Conservation (phyloP, 2,329 filamentous ascomycete species). For the Botrytis aclada region DNA sequence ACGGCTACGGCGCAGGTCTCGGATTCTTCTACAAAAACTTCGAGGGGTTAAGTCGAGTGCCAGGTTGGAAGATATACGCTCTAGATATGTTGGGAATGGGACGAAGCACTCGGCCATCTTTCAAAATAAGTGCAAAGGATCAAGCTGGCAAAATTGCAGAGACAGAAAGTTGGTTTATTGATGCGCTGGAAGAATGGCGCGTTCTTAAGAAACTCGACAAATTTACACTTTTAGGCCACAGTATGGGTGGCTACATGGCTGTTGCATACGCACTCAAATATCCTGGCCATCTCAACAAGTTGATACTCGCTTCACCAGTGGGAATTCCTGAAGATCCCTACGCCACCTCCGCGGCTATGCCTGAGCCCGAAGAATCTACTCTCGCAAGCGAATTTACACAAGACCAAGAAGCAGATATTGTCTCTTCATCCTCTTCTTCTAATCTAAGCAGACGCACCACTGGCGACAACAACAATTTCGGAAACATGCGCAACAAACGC, state of each 20-base stretch:
- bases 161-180: constrained; percentile 93
- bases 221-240: constrained; percentile 92
- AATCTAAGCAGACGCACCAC: constrained; percentile 27
- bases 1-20: constrained; percentile 92
- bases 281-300: constrained; percentile 88
- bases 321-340: constrained; percentile 94
- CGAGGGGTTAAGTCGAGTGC: constrained; percentile 73
- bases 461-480: constrained; percentile 49
- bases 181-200: constrained; percentile 95
- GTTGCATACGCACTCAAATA: constrained; percentile 96
- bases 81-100: constrained; percentile 97
- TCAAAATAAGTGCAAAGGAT: constrained; percentile 81
- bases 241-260: constrained; percentile 89
- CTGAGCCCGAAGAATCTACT: constrained; percentile 70
- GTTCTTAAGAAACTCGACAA: constrained; percentile 82
- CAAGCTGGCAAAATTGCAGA: constrained; percentile 77
- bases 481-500: constrained; percentile 47
- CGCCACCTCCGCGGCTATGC: constrained; percentile 75
- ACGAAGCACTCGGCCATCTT: constrained; percentile 76
- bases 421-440: constrained; percentile 42
- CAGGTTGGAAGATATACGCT: constrained; percentile 86
- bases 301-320: constrained; percentile 91
- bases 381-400: constrained; percentile 76
- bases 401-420: constrained; percentile 56
- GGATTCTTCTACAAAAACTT: constrained; percentile 99